Base-by-base conservation (phyloP, 768 basidiomycete genomes). In the Tricholoma sp. region DNA sequence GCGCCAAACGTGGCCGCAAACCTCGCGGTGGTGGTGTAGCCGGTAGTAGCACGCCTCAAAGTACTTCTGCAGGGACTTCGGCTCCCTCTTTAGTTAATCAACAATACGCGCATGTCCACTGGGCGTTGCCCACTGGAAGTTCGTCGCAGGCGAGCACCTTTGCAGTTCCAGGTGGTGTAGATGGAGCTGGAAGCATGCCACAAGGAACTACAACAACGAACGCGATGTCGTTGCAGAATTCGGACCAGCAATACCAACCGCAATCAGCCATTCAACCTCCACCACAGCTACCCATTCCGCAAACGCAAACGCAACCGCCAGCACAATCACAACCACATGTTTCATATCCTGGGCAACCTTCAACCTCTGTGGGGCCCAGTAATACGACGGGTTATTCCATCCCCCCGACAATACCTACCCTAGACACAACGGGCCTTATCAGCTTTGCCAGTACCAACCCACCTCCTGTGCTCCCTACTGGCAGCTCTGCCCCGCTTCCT, bases 1-100 rank as follows among this genome's bases (percentile, higher is more conserved):
- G 76, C 57, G 76, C 75, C 54, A 77, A 79, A 68, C 73, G 78
- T 39, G 76, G 79, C 56, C 70, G 76, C 45, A 82, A 82, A 65
- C 79, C 80, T 5, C 75, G 75, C 37, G 76, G 72, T 37, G 71
- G 70, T 11, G 59, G 67, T 19, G 65, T 64, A 11, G 50, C 66
- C 29, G 69, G 67, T 2, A 61, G 72, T 9, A 64, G 62, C 4
- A 68, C 66, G 3, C 62, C 65, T 0, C 63, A 64, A 57, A 62
- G 65, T 10, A 60, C 59, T 16, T 18, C 35, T 57, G 56, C 43
- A 54, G 47, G 27, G 2, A 27, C 31, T 49, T 51, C 37, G 57
- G 31, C 31, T 37, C 70, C 50, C 54, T 57, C 52, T 22, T 54
- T 39, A 9, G 6, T 56, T 27, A 57, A 29, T 45, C 50, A 64